Conservation (phyloP, 2,329 filamentous ascomycete species). For the Phialophora tarda region DNA sequence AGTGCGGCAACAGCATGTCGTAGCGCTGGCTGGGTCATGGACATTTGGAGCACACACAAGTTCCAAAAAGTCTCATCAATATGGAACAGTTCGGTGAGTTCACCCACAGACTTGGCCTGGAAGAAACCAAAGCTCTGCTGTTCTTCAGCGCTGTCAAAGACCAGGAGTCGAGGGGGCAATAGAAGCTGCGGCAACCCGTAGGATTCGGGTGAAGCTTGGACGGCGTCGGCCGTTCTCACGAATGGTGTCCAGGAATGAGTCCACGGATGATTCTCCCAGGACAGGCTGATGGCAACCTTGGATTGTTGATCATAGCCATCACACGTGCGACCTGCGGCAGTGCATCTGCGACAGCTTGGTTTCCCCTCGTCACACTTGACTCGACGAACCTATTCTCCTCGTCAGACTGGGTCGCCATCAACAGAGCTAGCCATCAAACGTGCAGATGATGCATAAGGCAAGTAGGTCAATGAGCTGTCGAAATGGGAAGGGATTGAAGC, state of each 20-base stretch:
- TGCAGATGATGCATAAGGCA: neutral
- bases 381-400: conserved; percentile 9
- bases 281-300: conserved; percentile 4
- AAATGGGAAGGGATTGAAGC: neutral
- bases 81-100: conserved; percentile 19
- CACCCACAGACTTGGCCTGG: conserved; percentile 13
- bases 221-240: neutral
- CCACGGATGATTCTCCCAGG: conserved; percentile 20
- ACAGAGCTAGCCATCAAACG: neutral
- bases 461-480: neutral
- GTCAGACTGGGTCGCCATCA: neutral
- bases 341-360: conserved; percentile 17
- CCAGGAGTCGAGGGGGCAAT: conserved; percentile 13
- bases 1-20: conserved; percentile 21
- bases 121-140: conserved; percentile 21
- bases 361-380: conserved; percentile 25
- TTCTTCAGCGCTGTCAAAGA: conserved; percentile 23
- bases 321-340: conserved; percentile 16
- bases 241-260: conserved; percentile 23
- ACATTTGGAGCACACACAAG: conserved; percentile 17
- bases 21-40: conserved; percentile 22
- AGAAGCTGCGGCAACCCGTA: conserved; percentile 1
- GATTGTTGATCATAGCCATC: conserved; percentile 13
- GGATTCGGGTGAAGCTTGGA: neutral
- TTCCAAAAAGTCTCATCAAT: conserved; percentile 23